Percentiles rank a stretch among this genome's conserved stretches.
phyloP scores from a whole-genome alignment of 2,329 filamentous ascomycete species.

The Colletotrichum magnum region DNA sequence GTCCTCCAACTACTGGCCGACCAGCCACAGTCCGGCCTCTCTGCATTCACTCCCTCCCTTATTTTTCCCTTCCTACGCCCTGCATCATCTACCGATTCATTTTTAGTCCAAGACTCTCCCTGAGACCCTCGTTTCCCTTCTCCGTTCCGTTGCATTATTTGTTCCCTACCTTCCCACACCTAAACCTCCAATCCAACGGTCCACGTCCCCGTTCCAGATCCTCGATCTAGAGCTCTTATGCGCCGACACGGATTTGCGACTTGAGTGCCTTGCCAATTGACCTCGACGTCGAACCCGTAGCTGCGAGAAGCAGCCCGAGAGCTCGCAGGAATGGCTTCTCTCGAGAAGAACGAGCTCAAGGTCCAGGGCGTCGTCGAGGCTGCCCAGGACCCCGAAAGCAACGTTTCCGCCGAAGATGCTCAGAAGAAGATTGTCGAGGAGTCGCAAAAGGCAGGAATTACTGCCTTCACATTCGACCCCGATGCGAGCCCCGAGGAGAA shows the following conservation, averaged over 20 bases:
- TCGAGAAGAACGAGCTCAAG: slow-evolving; percentile 76
- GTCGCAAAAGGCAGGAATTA: slow-evolving; percentile 82
- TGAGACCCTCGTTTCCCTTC: slow-evolving; percentile 27
- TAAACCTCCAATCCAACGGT: slow-evolving; percentile 14
- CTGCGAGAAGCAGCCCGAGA: slow-evolving; percentile 34
- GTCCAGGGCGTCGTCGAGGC: slow-evolving; percentile 85
- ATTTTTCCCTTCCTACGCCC: slow-evolving; percentile 17
- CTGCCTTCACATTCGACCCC: slow-evolving; percentile 89
- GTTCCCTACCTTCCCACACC: slow-evolving; percentile 13
- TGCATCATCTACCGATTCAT: slow-evolving; percentile 29
- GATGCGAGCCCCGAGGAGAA: slow-evolving; percentile 88
- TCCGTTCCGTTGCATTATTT: slow-evolving; percentile 22
- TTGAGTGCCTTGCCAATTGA: slow-evolving; percentile 38
- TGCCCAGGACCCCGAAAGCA: slow-evolving; percentile 78
- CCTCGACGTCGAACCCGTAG: slow-evolving; percentile 15
- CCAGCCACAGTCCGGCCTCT: slow-evolving; percentile 37
- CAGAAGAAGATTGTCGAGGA: slow-evolving; percentile 82
- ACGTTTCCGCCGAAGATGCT: slow-evolving; percentile 77
- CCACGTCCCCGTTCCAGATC: slow-evolving; percentile 16
- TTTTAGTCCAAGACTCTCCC: slow-evolving; percentile 36
- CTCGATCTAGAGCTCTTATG: slow-evolving; percentile 30
- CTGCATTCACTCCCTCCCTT: slow-evolving; percentile 34
- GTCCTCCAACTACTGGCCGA: slow-evolving; percentile 32
- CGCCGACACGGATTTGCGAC: slow-evolving; percentile 26
- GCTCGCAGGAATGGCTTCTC: slow-evolving; percentile 46